Base-by-base conservation (phyloP, 1,139 yeast genomes). In the Meyerozyma smithsonii region DNA sequence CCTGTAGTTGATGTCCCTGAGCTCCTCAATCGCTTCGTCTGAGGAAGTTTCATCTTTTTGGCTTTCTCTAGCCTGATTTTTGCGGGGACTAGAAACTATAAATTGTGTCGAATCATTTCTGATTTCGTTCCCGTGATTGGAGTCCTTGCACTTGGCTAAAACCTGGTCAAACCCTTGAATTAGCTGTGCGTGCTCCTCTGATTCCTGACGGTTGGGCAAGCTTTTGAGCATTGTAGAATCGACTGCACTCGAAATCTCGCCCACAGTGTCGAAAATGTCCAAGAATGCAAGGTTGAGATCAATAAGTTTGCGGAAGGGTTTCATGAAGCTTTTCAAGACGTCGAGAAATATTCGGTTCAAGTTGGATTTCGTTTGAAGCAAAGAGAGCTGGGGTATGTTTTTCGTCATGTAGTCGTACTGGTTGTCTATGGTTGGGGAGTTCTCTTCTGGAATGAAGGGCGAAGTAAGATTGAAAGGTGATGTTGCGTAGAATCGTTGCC, bases 41-140 rank as follows among this genome's bases (percentile, higher is more conserved):
- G 12, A 19, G 28, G 28, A 23, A 19, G 25, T 37, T n/a, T 10
- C 36, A 6, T 33, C 23, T n/a, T 38, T 36, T 14, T 36, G 38
- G 16, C 15, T 18, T 14, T 28, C 32, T 18, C 26, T 25, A 25
- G 32, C 28, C 23, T 44, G 51, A 10, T 42, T 35, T 41, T 69
- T 69, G 7, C 60, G 48, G 0, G 76, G 75, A 49, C 74, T 68
- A 0, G 75, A 67, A 18, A 67, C 48, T 18, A 70, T 61, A 37
- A 63, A 68, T 5, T 64, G 56, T 32, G 46, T 41, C 17, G 55
- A 46, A 30, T 58, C 59, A n/a, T 49, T 40, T 37, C 28, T 40
- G 36, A 35, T 39, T 28, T 24, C 43, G 25, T 39, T 37, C 28
- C 40, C 42, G 2, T 44, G 41, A 5, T 40, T 42, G 10, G 46